Evolutionary conservation across 768 basidiomycete genomes (phyloP).

Genomic region (Fistulinella prunicolor): DNA sequence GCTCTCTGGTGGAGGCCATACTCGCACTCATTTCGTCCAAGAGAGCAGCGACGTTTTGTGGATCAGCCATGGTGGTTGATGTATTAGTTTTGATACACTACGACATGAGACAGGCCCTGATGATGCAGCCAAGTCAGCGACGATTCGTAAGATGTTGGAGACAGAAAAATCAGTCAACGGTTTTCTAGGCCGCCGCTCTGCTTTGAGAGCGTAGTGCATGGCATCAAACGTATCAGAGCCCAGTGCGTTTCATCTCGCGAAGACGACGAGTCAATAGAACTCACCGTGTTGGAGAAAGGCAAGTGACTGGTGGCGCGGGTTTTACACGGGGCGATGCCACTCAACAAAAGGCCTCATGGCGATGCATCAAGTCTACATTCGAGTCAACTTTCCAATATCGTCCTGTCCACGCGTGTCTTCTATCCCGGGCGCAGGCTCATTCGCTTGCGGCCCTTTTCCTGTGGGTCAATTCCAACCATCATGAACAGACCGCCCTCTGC

Average conservation of each 20-base stretch:
- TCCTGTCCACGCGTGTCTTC: conserved; percentile 1
- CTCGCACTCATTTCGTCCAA: conserved; percentile 61
- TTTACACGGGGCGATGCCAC: too few species aligned
- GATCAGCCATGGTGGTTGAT: conserved; percentile 25
- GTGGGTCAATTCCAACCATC: conserved; percentile 5
- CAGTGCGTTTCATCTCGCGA: conserved; percentile 56
- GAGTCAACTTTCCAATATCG: conserved; percentile 21
- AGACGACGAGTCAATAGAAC: too few species aligned
- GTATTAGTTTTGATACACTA: too few species aligned
- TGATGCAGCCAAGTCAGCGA: too few species aligned
- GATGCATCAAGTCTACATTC: too few species aligned
- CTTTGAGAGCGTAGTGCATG: conserved; percentile 47
- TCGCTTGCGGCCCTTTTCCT: conserved; percentile 10
- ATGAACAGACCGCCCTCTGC: conserved; percentile 21
- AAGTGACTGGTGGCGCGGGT: too few species aligned
- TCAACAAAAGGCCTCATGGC: too few species aligned
- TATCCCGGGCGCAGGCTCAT: conserved; percentile 9
- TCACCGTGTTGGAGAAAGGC: too few species aligned
- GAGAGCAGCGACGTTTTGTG: conserved; percentile 25
- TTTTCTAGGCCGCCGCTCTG: conserved; percentile 62
- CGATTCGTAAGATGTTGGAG: too few species aligned
- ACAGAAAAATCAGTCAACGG: conserved; percentile 50
- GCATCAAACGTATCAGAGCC: conserved; percentile 55
- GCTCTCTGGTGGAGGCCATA: conserved; percentile 56
- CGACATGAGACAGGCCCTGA: too few species aligned